Percentiles rank a stretch among this genome's conserved stretches.
Conservation (phyloP, 1,139 yeast genomes). For the Lodderomyces parapsilosis region DNA sequence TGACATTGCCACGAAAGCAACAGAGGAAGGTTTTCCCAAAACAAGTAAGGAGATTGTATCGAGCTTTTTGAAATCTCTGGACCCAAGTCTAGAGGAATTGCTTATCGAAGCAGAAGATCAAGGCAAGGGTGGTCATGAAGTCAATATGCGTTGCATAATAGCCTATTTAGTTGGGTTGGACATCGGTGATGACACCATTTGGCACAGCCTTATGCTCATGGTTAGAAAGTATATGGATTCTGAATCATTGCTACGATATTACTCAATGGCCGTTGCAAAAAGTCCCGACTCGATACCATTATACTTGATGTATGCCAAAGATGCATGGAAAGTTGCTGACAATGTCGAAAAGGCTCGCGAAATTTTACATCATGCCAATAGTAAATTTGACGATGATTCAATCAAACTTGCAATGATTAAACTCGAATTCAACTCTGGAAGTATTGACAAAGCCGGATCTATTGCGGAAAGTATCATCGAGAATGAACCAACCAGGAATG, state of each 20-base stretch:
- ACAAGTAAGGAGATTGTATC: conserved; percentile 41
- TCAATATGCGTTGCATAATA: conserved; percentile 48
- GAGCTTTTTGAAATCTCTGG: conserved; percentile 18
- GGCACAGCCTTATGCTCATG: conserved; percentile 54
- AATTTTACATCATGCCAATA: conserved; percentile 29
- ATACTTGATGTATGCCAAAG: conserved; percentile 72
- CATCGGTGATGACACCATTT: conserved; percentile 51
- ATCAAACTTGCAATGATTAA: conserved; percentile 74
- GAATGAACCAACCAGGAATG: conserved; percentile 32
- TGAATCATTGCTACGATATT: conserved; percentile 43
- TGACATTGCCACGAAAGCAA: conserved; percentile 36
- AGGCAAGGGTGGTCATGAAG: conserved; percentile 22
- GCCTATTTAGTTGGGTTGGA: conserved; percentile 43
- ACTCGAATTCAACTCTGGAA: conserved; percentile 47
- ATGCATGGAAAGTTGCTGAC: conserved; percentile 50
- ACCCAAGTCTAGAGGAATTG: conserved; percentile 23
- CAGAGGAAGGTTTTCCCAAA: conserved; percentile 31
- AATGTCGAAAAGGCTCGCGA: conserved; percentile 53
- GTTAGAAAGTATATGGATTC: conserved; percentile 34
- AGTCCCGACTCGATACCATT: conserved; percentile 53
- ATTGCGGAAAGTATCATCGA: conserved; percentile 24
- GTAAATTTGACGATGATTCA: conserved; percentile 37
- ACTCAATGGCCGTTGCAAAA: conserved; percentile 48
- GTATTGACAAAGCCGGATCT: conserved; percentile 41
- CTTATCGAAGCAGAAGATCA: conserved; percentile 38